phyloP scores from a whole-genome alignment of 306 rosid genomes.

The Trifolium subterraneum region DNA sequence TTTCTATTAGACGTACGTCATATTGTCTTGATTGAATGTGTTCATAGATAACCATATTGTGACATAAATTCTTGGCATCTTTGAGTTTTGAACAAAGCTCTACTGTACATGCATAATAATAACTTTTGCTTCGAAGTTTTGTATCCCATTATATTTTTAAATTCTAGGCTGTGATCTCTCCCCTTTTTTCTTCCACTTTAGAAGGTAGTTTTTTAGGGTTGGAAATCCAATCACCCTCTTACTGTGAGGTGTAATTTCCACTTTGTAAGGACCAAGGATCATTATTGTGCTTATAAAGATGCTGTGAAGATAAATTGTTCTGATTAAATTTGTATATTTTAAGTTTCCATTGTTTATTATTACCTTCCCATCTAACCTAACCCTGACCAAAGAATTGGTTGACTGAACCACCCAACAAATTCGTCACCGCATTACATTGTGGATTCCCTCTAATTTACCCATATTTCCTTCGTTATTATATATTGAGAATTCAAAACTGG shows the following conservation, averaged over 20 bases:
- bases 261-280: conserved; percentile 46
- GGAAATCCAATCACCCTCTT: no score
- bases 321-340: conserved; percentile 41
- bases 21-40: conserved; percentile 23
- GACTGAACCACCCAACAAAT: conserved; percentile 1
- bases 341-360: conserved; percentile 30
- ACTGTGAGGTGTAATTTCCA: no score
- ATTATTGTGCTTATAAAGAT: conserved; percentile 36
- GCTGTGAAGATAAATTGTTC: conserved; percentile 36
- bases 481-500: no score
- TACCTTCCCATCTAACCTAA: conserved; percentile 26
- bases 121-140: conserved; percentile 16
- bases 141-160: conserved; percentile 37
- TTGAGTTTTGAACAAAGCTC: conserved; percentile 25
- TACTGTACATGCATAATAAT: conserved; percentile 34
- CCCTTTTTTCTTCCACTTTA: no score
- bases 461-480: not conserved
- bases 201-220: no score
- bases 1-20: no score
- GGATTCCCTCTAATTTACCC: conserved; percentile 26
- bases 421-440: conserved; percentile 7
- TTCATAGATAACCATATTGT: conserved; percentile 30
- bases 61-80: conserved; percentile 22
- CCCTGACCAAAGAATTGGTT: conserved; percentile 17
- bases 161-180: conserved; percentile 35